A percentile compares a stretch with the other conserved stretches of the same genome.
Evolutionary conservation across 805 yeast species (phyloP).

Genomic region (Cyberlindnera samutprakarnensis): DNA sequence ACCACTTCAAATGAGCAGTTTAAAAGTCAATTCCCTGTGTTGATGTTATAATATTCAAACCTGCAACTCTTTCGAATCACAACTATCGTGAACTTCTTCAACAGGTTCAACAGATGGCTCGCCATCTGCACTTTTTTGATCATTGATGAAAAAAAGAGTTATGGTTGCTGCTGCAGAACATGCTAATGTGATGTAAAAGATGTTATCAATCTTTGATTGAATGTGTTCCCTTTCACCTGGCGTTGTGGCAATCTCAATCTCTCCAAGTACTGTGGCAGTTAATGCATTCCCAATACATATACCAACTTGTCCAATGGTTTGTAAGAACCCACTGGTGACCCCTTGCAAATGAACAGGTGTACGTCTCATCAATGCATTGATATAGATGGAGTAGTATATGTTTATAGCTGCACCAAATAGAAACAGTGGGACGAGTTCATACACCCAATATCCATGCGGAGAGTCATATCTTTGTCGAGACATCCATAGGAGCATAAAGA

Average conservation of each 20-base stretch:
- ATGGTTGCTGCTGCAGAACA: slow-evolving; percentile 3
- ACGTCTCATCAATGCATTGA: slow-evolving; percentile 23
- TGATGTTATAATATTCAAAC: too few species aligned
- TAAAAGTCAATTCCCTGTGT: too few species aligned
- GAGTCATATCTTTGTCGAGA: slow-evolving; percentile 1
- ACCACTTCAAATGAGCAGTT: too few species aligned
- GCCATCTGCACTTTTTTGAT: slow-evolving; percentile 6
- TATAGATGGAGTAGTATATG: slow-evolving; percentile 27
- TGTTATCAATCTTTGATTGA: slow-evolving; percentile 5
- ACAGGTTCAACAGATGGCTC: too few species aligned
- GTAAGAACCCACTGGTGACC: slow-evolving; percentile 29
- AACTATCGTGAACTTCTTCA: too few species aligned
- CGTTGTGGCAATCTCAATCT: slow-evolving; percentile 4
- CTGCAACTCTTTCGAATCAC: too few species aligned
- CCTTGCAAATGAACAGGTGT: slow-evolving; percentile 34
- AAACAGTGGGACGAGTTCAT: slow-evolving; percentile 20
- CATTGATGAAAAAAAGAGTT: slow-evolving; percentile 3
- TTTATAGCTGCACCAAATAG: slow-evolving; percentile 23
- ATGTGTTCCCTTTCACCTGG: slow-evolving; percentile 1
- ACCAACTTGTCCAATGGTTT: slow-evolving; percentile 30
- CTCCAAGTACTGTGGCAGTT: slow-evolving; percentile 22
- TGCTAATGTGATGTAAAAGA: slow-evolving; percentile 7
- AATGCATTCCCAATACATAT: slow-evolving; percentile 24
- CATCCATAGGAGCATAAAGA: slow-evolving; percentile 20
- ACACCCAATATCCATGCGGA: slow-evolving; percentile 23